Evolutionary conservation across 2,329 filamentous ascomycete genomes (phyloP).

Genomic region (Aspergillus calidoustus): DNA sequence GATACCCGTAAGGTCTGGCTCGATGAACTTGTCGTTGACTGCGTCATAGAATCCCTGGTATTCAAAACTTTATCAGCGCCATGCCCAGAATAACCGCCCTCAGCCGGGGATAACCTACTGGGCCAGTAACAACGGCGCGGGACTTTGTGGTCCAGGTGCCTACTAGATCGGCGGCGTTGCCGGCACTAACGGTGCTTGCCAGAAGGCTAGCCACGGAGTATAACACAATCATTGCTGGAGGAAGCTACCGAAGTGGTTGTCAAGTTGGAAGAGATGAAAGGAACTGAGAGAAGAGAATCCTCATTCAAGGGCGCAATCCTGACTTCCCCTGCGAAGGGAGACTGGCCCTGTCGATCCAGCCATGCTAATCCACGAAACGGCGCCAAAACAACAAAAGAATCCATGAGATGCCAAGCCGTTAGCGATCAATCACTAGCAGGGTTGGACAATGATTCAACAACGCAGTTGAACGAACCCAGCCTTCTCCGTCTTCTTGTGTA

Average conservation of each 20-base stretch:
- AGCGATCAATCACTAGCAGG: neutral
- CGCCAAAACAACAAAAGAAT: conserved; percentile 15
- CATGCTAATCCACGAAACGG: conserved; percentile 19
- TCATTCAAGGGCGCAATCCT: conserved; percentile 19
- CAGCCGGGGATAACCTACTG: conserved; percentile 53
- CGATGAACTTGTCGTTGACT: conserved; percentile 66
- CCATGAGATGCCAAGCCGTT: conserved; percentile 20
- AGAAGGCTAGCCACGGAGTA: conserved; percentile 43
- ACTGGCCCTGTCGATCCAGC: conserved; percentile 17
- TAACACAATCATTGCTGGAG: conserved; percentile 33
- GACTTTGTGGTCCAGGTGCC: conserved; percentile 77
- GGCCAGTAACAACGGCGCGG: conserved; percentile 69
- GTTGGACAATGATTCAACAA: neutral
- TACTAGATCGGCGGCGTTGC: conserved; percentile 57
- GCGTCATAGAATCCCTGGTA: conserved; percentile 71
- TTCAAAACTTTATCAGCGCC: conserved; percentile 1
- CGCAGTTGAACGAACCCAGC: neutral
- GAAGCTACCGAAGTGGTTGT: conserved; percentile 13
- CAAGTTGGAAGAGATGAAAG: conserved; percentile 2
- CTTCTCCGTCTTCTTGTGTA: neutral
- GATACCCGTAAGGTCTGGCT: conserved; percentile 69
- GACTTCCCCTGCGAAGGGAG: conserved; percentile 18
- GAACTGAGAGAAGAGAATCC: conserved; percentile 9
- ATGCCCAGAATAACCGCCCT: neutral
- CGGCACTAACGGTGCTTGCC: conserved; percentile 43